A percentile compares a stretch with the other conserved stretches of the same genome.
Conservation (phyloP, 208 protist species). For the Trypanosoma lewisi region DNA sequence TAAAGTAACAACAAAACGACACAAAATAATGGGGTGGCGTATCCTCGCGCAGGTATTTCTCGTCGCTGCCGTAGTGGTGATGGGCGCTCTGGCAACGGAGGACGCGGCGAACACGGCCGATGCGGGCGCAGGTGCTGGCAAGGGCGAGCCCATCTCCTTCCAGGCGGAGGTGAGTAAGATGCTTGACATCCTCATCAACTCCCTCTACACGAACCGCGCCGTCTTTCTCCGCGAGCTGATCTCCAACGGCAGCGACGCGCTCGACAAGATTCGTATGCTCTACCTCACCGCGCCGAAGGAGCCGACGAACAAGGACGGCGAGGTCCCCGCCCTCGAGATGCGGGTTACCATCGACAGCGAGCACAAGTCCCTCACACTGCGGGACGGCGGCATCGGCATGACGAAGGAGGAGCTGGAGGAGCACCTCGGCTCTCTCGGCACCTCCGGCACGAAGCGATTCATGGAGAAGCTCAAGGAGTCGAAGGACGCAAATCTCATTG, state of each 20-base stretch:
- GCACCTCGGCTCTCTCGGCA: conserved; percentile 99
- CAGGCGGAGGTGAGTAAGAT: conserved; percentile 97
- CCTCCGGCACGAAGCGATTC: conserved; percentile 98
- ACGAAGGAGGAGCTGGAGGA: conserved; percentile 98
- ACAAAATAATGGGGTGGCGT: neutral
- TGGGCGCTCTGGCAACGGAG: conserved; percentile 28
- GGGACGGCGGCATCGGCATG: conserved; percentile 99
- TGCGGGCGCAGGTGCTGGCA: conserved; percentile 2
- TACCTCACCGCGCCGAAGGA: conserved; percentile 93
- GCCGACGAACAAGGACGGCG: conserved; percentile 75
- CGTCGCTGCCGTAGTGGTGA: conserved; percentile 40
- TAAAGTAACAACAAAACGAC: conserved; percentile 1
- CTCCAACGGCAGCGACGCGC: conserved; percentile 99
- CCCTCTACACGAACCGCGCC: conserved; percentile 99
- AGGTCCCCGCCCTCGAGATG: conserved; percentile 89
- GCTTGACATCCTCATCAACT: conserved; percentile 99
- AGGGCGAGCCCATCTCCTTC: conserved; percentile 84
- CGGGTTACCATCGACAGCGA: conserved; percentile 86
- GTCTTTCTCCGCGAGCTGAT: conserved; percentile 99
- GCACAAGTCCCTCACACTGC: conserved; percentile 94
- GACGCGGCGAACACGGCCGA: conserved; percentile 5
- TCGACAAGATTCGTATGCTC: conserved; percentile 99
- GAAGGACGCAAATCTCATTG: conserved; percentile 97
- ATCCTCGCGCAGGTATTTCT: conserved; percentile 30
- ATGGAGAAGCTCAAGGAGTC: conserved; percentile 81